Base-by-base conservation (phyloP, 2,329 filamentous ascomycete genomes). In the Sporothrix euskadiensis region DNA sequence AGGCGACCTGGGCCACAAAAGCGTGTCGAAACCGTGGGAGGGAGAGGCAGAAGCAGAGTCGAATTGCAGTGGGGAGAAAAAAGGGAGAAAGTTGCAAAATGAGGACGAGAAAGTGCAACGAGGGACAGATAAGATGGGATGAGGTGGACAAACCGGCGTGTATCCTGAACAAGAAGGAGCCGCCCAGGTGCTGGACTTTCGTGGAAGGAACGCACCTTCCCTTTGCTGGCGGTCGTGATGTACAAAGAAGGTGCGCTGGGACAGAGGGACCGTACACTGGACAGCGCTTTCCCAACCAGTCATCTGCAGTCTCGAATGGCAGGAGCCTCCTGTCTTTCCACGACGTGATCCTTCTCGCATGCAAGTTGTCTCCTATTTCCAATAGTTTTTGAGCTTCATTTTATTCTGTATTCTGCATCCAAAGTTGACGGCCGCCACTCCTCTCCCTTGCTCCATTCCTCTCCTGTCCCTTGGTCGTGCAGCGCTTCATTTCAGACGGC, bases 381-480 rank as follows among this genome's bases (percentile, higher is more conserved):
- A 5, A 30, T n/a, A 49, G 16, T 66, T 44, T 65, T 26, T 16
- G 32, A 39, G 61, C 65, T 52, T 68, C 65, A 44, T 68, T 68
- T 47, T 16, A 44, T 30, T 16, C 22, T 68, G 44, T 35, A n/a
- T 52, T 68, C 49, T 35, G 44, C 44, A 49, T 49, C 4, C 44
- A 49, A 4, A 35, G 9, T 12, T 22, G 14, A 32, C 44, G 65
- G 61, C 39, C 39, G 22, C 61, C 61, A n/a, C 35, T 66, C 22
- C n/a, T 56, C 44, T 68, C 65, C 44, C 66, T 54, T 52, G 66
- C 47, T 26, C 59, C 47, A 52, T 49, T 69, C 35, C 52, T 65
- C 63, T 69, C 72, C 57, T 70, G 56, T 71, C 72, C 72, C 72
- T 73, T 73, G 26, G 66, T 73, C 72, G 72, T 73, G 72, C 72